These are phyloP conservation scores for Ceratobasidium sp. DNA, from an alignment of 1,284 basidiomycete genomes.

Conservation along the genomic window DNA sequence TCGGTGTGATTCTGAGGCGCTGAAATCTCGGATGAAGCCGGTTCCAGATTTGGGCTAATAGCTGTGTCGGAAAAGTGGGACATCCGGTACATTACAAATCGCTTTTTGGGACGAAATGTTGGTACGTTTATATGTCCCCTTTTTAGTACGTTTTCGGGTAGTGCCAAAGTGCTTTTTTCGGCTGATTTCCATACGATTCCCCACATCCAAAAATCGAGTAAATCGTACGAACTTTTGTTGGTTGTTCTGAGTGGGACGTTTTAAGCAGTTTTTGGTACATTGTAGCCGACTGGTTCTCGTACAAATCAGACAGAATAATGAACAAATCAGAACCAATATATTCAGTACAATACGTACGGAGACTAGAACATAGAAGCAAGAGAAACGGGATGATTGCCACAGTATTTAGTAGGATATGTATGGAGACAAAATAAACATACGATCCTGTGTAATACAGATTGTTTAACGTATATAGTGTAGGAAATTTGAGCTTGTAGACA, in stretches of 20 bases:
- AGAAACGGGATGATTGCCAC: background rate
- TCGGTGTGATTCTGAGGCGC: background rate
- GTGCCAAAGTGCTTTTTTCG: background rate
- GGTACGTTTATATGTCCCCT: constrained; percentile 1
- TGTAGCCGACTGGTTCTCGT: background rate
- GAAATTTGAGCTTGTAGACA: background rate
- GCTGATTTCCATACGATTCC: background rate
- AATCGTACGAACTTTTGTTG: background rate
- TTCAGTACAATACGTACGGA: constrained; percentile 12
- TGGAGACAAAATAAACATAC: background rate
- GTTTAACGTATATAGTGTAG: background rate
- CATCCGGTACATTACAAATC: background rate
- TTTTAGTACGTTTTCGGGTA: background rate
- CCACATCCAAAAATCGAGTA: background rate
- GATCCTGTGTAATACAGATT: too few relatives aligned
- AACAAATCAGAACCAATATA: background rate
- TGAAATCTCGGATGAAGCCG: constrained; percentile 10
- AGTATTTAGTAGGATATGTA: background rate
- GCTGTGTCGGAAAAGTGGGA: background rate
- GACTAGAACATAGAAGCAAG: background rate
- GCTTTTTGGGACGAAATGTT: constrained; percentile 12
- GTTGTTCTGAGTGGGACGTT: background rate
- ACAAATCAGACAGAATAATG: constrained; percentile 6
- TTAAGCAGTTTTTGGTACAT: background rate
- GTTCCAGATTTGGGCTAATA: background rate